Conservation (phyloP, 1,284 basidiomycete species). For the Ceratobasidium sp. region DNA sequence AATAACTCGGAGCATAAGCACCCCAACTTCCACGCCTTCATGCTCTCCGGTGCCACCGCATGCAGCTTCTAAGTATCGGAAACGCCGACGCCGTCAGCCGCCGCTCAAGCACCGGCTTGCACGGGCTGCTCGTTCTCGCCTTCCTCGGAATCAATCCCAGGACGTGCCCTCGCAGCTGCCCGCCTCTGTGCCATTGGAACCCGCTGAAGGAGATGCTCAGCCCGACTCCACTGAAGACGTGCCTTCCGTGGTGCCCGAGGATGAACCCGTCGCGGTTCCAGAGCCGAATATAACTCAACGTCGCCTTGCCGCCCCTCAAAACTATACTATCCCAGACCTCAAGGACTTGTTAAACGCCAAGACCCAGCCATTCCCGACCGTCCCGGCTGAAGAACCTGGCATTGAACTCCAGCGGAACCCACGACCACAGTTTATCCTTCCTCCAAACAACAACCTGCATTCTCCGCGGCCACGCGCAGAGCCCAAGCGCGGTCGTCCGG, state of each 20-base stretch:
- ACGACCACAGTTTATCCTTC: conserved; percentile 16
- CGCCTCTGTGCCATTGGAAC: background rate
- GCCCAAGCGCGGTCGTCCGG: conserved; percentile 4
- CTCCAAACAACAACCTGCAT: conserved; percentile 16
- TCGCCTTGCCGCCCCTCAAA: conserved; percentile 30
- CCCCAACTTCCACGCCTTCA: conserved; percentile 22
- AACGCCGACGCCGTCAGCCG: conserved; percentile 28
- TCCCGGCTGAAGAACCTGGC: background rate
- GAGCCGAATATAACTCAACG: conserved; percentile 35
- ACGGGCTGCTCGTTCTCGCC: conserved; percentile 17
- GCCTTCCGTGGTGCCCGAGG: conserved; percentile 6
- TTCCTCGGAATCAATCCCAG: conserved; percentile 12
- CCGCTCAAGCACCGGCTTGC: conserved; percentile 43
- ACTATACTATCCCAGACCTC: conserved; percentile 37
- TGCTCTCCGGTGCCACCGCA: conserved; percentile 27
- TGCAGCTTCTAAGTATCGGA: background rate
- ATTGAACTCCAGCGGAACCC: conserved; percentile 7
- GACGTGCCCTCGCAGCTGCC: conserved; percentile 20
- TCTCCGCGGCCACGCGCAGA: background rate
- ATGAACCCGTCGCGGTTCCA: background rate
- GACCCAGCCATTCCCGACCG: background rate
- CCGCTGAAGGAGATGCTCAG: background rate
- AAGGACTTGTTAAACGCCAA: conserved; percentile 20
- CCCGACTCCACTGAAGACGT: background rate
- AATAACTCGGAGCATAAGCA: background rate